phyloP scores from a whole-genome alignment of 2,329 filamentous ascomycete species.

The Trichoderma asperellum region DNA sequence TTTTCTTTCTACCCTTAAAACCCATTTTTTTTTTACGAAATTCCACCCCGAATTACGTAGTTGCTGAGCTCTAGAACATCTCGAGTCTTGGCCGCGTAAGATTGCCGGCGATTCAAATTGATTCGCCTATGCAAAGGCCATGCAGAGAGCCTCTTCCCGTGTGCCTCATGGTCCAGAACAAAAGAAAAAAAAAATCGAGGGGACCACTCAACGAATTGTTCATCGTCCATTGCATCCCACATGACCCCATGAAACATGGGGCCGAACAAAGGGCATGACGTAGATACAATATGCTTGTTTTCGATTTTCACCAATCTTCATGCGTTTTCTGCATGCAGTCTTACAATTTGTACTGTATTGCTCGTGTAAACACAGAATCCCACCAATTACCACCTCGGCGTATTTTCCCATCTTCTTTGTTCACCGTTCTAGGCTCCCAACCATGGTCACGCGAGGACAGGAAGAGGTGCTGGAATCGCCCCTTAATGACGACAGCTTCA shows the following conservation, averaged over 20 bases:
- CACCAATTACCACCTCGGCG: background rate
- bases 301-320: background rate
- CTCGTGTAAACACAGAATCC: background rate
- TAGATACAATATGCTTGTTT: background rate
- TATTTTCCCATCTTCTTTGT: background rate
- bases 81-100: background rate
- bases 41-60: background rate
- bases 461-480: background rate
- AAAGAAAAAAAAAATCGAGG: background rate
- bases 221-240: background rate
- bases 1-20: background rate
- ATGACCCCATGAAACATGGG: background rate
- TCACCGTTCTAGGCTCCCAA: slow-evolving; percentile 9
- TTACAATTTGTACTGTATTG: background rate
- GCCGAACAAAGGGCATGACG: background rate
- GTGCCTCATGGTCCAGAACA: background rate
- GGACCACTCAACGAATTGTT: background rate
- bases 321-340: background rate
- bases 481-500: slow-evolving; percentile 20
- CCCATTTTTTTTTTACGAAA: background rate
- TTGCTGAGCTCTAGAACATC: background rate
- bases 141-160: background rate
- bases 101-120: background rate
- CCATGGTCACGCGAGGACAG: slow-evolving; percentile 14
- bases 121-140: background rate